Conservation (phyloP, 208 protist genomes). For the Leishmania martiniquensis region DNA sequence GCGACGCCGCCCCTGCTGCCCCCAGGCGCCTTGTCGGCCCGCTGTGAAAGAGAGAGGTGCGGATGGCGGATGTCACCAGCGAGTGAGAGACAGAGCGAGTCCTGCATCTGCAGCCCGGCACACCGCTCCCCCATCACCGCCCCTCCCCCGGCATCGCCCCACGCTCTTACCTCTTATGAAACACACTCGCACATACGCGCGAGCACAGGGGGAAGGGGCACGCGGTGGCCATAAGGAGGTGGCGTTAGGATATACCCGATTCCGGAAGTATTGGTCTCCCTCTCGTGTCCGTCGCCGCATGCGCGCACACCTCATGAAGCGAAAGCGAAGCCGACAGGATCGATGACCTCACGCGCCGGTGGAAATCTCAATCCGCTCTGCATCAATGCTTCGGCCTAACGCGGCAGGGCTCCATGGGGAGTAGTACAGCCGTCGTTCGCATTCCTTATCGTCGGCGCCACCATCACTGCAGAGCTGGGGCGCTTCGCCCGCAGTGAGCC, state of each 20-base stretch:
- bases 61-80: not conserved
- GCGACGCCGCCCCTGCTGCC: no score
- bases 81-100: not conserved
- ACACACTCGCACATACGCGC: not conserved
- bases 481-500: no score
- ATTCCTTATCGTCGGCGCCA: not conserved
- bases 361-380: constrained; percentile 37
- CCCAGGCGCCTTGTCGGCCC: no score
- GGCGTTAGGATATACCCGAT: not conserved
- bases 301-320: constrained; percentile 35
- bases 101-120: not conserved
- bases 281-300: constrained; percentile 16
- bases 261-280: constrained; percentile 15
- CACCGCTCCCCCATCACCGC: not conserved
- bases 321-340: constrained; percentile 37
- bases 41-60: not conserved
- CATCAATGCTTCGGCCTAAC: constrained; percentile 47
- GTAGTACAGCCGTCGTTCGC: not conserved
- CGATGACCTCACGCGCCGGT: constrained; percentile 20
- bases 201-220: not conserved
- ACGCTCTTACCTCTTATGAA: not conserved
- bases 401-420: no score
- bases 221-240: not conserved
- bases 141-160: not conserved
- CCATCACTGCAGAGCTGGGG: no score